A percentile compares a stretch with the other conserved stretches of the same genome.
These are phyloP conservation scores for Penicillium atrosanguineum DNA, from an alignment of 495 filamentous ascomycete species.

Conservation along the genomic window DNA sequence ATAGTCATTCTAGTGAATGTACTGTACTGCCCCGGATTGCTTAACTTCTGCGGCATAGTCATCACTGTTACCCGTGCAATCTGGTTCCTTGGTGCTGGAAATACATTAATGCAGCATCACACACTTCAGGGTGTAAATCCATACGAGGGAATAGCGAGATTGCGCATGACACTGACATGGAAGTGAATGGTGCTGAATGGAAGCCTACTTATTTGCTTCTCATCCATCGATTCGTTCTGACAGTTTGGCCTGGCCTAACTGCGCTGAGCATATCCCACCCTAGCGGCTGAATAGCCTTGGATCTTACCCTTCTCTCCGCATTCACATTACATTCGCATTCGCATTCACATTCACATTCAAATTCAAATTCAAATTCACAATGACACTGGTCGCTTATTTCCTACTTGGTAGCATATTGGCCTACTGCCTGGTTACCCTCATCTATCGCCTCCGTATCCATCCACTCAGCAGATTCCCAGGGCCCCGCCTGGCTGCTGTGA, in stretches of 20 bases:
- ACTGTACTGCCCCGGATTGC: not conserved
- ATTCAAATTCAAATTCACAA: not conserved
- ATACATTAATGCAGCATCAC: conserved; percentile 9
- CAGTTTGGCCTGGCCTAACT: not conserved
- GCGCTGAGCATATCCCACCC: not conserved
- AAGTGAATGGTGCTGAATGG: not conserved
- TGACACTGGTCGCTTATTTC: conserved; percentile 22
- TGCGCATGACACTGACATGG: not conserved
- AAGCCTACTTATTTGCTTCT: not conserved
- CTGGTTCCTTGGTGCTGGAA: not conserved
- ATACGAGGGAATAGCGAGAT: not conserved
- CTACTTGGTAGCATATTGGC: conserved; percentile 24
- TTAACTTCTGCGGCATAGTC: not conserved
- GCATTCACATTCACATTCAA: too few relatives aligned
- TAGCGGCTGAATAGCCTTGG: not conserved
- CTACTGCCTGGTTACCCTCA: conserved; percentile 18
- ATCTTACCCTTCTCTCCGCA: not conserved
- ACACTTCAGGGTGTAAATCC: not conserved
- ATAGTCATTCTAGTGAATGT: conserved; percentile 1
- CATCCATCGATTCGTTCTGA: not conserved
- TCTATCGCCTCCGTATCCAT: conserved; percentile 38
- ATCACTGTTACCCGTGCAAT: not conserved
- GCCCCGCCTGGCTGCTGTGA: conserved; percentile 42
- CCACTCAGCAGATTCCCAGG: conserved; percentile 45
- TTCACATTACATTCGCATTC: too few relatives aligned